phyloP scores from a whole-genome alignment of 2,329 filamentous ascomycete genomes.

The Monilinia laxa region DNA sequence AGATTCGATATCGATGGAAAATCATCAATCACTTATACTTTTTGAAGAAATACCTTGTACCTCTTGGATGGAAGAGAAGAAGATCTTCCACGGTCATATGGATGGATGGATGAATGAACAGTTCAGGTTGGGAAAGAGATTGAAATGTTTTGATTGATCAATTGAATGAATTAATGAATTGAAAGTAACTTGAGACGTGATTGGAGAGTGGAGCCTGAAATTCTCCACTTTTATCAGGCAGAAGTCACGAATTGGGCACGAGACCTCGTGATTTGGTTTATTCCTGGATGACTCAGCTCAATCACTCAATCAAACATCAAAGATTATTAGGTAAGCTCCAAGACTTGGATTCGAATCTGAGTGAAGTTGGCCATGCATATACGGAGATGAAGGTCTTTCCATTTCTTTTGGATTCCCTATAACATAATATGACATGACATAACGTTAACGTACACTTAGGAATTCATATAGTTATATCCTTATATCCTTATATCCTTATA shows the following conservation, averaged over 20 bases:
- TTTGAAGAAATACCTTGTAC: neutral
- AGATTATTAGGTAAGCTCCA: no score
- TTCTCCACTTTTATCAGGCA: slow-evolving; percentile 20
- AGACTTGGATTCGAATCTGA: neutral
- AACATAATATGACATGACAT: no score
- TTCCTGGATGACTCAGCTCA: neutral
- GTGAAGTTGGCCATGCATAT: no score
- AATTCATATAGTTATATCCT: no score
- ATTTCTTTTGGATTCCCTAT: no score
- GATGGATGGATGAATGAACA: neutral
- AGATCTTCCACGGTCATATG: neutral
- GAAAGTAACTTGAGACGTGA: neutral
- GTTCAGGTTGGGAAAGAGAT: no score
- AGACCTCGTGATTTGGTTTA: neutral
- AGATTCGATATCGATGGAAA: neutral
- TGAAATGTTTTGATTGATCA: no score
- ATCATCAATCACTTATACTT: slow-evolving; percentile 17
- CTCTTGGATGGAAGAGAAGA: neutral
- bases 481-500: no score
- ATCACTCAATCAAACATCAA: no score
- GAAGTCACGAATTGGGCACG: slow-evolving; percentile 13
- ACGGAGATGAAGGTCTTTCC: no score
- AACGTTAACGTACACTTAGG: no score
- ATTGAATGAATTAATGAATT: no score
- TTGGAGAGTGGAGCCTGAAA: slow-evolving; percentile 1